Evolutionary conservation across 2,329 filamentous ascomycete genomes (phyloP).

Genomic region (Fusarium newnesense): DNA sequence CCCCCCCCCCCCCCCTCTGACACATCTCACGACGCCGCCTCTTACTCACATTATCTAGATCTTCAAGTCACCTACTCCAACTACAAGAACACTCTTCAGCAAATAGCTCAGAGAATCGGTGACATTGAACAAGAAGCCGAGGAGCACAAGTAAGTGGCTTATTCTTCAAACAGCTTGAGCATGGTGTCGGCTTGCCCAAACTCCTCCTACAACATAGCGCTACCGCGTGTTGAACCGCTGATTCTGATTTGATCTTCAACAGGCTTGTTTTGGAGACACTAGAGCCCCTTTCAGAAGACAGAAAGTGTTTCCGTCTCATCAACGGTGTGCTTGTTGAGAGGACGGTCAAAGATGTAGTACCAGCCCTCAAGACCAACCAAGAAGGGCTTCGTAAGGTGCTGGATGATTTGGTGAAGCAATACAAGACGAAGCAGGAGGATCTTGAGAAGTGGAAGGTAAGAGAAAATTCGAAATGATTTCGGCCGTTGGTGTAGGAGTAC

Average conservation of each 20-base stretch:
- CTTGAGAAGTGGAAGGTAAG: slow-evolving; percentile 97
- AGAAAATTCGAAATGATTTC: background rate
- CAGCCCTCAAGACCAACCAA: slow-evolving; percentile 90
- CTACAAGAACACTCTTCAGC: slow-evolving; percentile 83
- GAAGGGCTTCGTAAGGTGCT: slow-evolving; percentile 94
- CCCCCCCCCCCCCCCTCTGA: background rate
- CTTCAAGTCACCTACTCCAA: slow-evolving; percentile 83
- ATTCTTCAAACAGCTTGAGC: background rate
- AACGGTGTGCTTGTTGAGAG: slow-evolving; percentile 96
- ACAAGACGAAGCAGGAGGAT: slow-evolving; percentile 93
- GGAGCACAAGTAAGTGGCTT: slow-evolving; percentile 86
- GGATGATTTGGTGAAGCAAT: slow-evolving; percentile 95
- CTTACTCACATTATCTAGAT: slow-evolving; percentile 61
- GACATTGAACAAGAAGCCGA: slow-evolving; percentile 97
- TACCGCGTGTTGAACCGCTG: slow-evolving; percentile 51
- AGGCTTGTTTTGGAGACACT: slow-evolving; percentile 96
- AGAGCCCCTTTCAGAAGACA: slow-evolving; percentile 80
- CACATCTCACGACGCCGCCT: background rate
- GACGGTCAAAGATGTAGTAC: slow-evolving; percentile 91
- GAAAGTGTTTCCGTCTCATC: slow-evolving; percentile 99
- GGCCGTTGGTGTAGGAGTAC: background rate
- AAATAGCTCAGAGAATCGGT: slow-evolving; percentile 94
- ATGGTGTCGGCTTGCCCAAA: slow-evolving; percentile 33
- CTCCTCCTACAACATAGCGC: slow-evolving; percentile 11
- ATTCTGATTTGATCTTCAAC: slow-evolving; percentile 30